Percentiles rank a stretch among this genome's conserved stretches.
Conservation (phyloP, 805 yeast species). For the Blastobotrys parvus region DNA sequence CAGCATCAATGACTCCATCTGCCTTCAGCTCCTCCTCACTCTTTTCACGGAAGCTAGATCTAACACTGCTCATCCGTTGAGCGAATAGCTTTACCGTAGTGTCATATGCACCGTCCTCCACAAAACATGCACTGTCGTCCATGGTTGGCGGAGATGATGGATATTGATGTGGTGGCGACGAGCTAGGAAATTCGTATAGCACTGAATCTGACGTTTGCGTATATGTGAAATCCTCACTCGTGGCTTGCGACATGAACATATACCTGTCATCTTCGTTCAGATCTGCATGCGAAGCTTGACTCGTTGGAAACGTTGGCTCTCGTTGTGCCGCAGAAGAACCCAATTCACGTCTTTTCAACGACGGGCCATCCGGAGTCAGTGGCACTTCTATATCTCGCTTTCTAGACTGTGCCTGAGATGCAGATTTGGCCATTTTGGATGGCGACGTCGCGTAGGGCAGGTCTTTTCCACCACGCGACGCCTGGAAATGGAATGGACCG, state of each 20-base stretch:
- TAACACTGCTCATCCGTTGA: too few relatives aligned
- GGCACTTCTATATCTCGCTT: background rate
- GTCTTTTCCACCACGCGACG: background rate
- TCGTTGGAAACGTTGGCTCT: background rate
- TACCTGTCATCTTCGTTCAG: background rate
- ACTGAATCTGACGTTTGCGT: background rate
- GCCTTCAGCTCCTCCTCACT: constrained; percentile 2
- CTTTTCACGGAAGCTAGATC: too few relatives aligned
- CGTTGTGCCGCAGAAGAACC: background rate
- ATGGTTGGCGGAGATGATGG: too few relatives aligned
- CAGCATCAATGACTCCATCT: constrained; percentile 6
- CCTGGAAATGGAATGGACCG: background rate
- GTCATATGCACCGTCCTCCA: too few relatives aligned
- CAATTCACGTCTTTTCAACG: background rate
- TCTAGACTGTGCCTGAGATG: too few relatives aligned
- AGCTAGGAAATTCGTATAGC: background rate
- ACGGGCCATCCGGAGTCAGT: background rate
- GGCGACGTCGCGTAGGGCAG: constrained; percentile 1
- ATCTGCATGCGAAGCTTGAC: background rate
- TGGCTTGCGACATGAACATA: background rate
- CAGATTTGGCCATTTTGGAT: background rate
- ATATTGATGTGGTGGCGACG: background rate
- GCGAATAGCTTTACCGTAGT: background rate
- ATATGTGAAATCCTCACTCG: background rate
- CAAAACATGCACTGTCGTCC: background rate